phyloP scores from a whole-genome alignment of 345 rosid species.

The Eucalyptus cloeziana region DNA sequence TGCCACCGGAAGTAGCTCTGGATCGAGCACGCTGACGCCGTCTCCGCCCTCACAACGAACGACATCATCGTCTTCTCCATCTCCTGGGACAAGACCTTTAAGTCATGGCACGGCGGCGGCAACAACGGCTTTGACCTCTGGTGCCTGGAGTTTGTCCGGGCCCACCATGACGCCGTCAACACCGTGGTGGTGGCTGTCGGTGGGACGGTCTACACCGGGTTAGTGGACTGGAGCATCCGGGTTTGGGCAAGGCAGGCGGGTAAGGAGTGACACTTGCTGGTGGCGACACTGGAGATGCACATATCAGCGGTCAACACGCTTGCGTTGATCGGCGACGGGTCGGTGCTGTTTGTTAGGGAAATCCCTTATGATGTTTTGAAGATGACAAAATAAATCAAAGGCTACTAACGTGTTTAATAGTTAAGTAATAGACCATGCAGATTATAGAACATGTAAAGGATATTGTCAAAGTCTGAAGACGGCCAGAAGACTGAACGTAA shows the following conservation, averaged over 20 bases:
- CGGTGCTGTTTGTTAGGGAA: constrained; percentile 61
- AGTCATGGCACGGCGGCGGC: constrained; percentile 32
- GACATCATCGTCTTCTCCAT: constrained; percentile 54
- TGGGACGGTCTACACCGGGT: constrained; percentile 73
- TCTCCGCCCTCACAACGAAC: constrained; percentile 50
- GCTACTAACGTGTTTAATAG: too few species aligned
- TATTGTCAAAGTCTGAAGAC: too few species aligned
- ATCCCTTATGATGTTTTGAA: too few species aligned
- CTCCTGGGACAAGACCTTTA: constrained; percentile 77
- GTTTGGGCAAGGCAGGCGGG: constrained; percentile 46
- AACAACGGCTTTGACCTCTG: constrained; percentile 40
- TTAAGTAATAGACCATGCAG: too few species aligned
- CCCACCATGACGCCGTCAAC: constrained; percentile 79
- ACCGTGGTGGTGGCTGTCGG: constrained; percentile 53
- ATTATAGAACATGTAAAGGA: too few species aligned
- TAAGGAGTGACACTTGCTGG: constrained; percentile 38
- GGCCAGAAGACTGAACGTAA: too few species aligned
- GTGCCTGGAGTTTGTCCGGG: constrained; percentile 55
- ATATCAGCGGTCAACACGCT: constrained; percentile 77
- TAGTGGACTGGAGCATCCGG: constrained; percentile 66
- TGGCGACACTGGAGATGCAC: constrained; percentile 71
- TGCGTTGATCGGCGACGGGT: constrained; percentile 58
- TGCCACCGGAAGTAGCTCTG: constrained; percentile 64
- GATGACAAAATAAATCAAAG: too few species aligned
- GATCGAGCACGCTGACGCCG: constrained; percentile 86